Percentiles rank a stretch among this genome's conserved stretches.
Conservation (phyloP, 495 filamentous ascomycete species). For the Neurospora hispaniola region DNA sequence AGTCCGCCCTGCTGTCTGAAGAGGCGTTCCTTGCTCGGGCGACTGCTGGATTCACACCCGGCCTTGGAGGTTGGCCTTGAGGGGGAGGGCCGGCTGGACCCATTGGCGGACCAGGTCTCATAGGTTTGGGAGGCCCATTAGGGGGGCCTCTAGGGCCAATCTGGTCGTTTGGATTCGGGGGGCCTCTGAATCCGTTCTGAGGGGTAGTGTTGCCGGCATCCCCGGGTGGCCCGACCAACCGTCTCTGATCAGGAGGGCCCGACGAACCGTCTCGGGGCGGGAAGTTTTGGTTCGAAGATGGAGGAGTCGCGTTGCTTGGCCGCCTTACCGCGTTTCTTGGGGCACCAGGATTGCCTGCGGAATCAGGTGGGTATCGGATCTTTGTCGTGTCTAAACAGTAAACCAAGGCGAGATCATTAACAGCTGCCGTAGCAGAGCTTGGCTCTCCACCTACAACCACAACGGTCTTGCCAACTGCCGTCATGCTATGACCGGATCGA, state of each 20-base stretch:
- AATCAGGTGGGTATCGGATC: slow-evolving; percentile 85
- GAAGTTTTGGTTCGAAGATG: slow-evolving; percentile 23
- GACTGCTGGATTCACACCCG: slow-evolving; percentile 25
- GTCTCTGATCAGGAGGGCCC: slow-evolving; percentile 45
- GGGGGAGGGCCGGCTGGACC: slow-evolving; percentile 77
- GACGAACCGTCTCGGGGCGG: slow-evolving; percentile 54
- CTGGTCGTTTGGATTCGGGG: slow-evolving; percentile 9
- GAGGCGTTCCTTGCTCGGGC: slow-evolving; percentile 30
- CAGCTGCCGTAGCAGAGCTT: slow-evolving; percentile 70
- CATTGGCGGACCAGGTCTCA: slow-evolving; percentile 61
- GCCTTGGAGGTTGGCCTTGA: slow-evolving; percentile 73
- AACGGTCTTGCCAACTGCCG: slow-evolving; percentile 79
- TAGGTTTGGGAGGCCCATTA: slow-evolving; percentile 41
- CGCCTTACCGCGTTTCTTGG: slow-evolving; percentile 27
- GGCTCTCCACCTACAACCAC: slow-evolving; percentile 91
- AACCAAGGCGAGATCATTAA: slow-evolving; percentile 73
- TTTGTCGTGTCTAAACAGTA: slow-evolving; percentile 92
- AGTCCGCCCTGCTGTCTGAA: slow-evolving; percentile 26
- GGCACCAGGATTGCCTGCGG: slow-evolving; percentile 39
- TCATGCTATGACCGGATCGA: slow-evolving; percentile 95
- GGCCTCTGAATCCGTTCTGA: slow-evolving; percentile 22
- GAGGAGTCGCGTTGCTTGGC: slow-evolving; percentile 28
- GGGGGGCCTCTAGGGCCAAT: slow-evolving; percentile 22
- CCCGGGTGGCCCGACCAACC: slow-evolving; percentile 37
- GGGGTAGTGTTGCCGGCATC: slow-evolving; percentile 45